Conservation (phyloP, 1,284 basidiomycete species). For the Leccinum cinnamomeum region DNA sequence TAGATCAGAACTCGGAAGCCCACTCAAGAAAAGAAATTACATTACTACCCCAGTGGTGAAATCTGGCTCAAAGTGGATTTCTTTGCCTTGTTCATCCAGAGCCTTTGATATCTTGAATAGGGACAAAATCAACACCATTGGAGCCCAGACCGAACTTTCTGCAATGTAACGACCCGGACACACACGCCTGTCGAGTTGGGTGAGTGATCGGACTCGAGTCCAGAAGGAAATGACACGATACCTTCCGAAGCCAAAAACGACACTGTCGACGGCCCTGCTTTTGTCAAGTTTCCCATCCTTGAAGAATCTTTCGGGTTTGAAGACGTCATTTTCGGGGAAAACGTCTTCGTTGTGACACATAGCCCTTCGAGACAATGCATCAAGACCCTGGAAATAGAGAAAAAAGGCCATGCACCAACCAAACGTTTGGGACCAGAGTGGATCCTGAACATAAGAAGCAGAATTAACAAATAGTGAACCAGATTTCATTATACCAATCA, state of each 20-base stretch:
- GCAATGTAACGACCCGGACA: constrained; percentile 32
- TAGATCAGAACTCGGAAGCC: neutral
- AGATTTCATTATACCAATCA: neutral
- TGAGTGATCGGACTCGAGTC: neutral
- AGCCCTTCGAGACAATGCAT: constrained; percentile 34
- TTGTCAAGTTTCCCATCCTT: constrained; percentile 25
- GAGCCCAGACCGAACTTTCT: constrained; percentile 28
- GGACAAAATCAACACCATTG: constrained; percentile 23
- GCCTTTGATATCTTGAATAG: constrained; percentile 24
- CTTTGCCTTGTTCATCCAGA: constrained; percentile 17
- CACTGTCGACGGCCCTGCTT: constrained; percentile 34
- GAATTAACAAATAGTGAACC: neutral
- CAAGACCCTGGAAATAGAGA: neutral
- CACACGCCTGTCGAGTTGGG: constrained; percentile 13
- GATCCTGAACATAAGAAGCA: constrained; percentile 20
- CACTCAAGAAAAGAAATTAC: neutral
- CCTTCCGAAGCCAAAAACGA: constrained; percentile 47
- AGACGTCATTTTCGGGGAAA: constrained; percentile 42
- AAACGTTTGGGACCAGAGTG: constrained; percentile 46
- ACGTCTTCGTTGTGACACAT: constrained; percentile 41
- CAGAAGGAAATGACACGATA: constrained; percentile 6
- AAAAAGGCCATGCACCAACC: constrained; percentile 31
- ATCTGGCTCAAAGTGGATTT: constrained; percentile 17
- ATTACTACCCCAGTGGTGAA: constrained; percentile 18
- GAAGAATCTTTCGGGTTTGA: constrained; percentile 45